phyloP scores from a whole-genome alignment of 148 eudicot genomes.

The Chenopodium album region DNA sequence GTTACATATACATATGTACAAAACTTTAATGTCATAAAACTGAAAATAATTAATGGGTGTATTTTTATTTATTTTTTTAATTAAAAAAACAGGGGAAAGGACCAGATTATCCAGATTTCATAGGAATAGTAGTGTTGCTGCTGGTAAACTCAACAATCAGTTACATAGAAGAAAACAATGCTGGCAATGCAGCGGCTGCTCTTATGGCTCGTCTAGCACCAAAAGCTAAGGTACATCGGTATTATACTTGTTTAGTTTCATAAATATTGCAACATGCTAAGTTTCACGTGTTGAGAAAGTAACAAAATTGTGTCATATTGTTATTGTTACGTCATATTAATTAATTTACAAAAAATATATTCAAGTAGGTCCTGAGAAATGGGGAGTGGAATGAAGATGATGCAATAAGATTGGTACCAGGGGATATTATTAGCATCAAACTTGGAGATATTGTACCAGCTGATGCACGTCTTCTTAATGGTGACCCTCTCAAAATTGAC shows the following conservation, averaged over 20 bases:
- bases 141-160: constrained; percentile 45
- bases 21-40: too few relatives aligned
- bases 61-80: too few relatives aligned
- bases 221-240: constrained; percentile 54
- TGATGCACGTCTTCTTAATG: constrained; percentile 81
- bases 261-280: too few relatives aligned
- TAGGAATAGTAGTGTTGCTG: constrained; percentile 55
- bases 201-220: constrained; percentile 60
- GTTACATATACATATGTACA: neutral
- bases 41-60: too few relatives aligned
- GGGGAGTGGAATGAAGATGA: constrained; percentile 72
- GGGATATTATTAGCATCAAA: constrained; percentile 71
- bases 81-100: constrained; percentile 28
- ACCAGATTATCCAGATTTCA: constrained; percentile 49
- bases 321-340: too few relatives aligned
- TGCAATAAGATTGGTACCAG: constrained; percentile 62
- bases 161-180: constrained; percentile 50
- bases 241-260: neutral
- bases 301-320: neutral
- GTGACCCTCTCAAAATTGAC: constrained; percentile 81
- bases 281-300: neutral
- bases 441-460: constrained; percentile 79
- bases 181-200: constrained; percentile 52
- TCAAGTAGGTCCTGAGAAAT: constrained; percentile 50
- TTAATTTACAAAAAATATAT: neutral